Conservation (phyloP, 306 rosid genomes). For the Hippophae gyantsensis region DNA sequence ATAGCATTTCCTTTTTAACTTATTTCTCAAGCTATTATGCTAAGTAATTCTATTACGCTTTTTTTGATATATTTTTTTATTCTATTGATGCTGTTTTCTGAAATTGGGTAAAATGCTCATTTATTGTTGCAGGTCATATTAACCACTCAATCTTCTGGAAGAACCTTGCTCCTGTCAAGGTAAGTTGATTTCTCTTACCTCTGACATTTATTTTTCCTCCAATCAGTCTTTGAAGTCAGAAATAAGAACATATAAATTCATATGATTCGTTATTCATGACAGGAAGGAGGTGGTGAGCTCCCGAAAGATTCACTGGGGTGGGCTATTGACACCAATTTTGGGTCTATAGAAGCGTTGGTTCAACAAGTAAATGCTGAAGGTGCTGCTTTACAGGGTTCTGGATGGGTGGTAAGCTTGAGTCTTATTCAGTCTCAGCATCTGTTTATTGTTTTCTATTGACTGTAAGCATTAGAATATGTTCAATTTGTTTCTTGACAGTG, state of each 20-base stretch:
- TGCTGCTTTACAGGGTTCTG: slow-evolving; percentile 94
- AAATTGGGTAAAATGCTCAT: not conserved
- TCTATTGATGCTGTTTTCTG: not conserved
- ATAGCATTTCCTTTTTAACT: not conserved
- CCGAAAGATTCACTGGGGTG: slow-evolving; percentile 66
- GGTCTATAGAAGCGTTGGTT: slow-evolving; percentile 56
- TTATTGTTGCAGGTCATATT: slow-evolving; percentile 55
- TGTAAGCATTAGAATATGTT: slow-evolving; percentile 8
- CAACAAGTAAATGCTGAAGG: slow-evolving; percentile 72
- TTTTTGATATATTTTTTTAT: not conserved
- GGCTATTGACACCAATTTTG: slow-evolving; percentile 78
- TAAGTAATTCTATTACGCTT: not conserved
- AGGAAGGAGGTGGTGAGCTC: slow-evolving; percentile 97
- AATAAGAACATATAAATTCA: not conserved
- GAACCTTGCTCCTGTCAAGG: slow-evolving; percentile 49
- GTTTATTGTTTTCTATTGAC: slow-evolving; percentile 9
- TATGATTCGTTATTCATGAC: slow-evolving; percentile 16
- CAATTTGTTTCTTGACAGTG: slow-evolving; percentile 48
- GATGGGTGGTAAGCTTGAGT: slow-evolving; percentile 87
- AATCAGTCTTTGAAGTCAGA: not conserved
- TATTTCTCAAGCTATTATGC: not conserved
- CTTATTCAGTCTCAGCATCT: slow-evolving; percentile 11
- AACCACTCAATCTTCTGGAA: slow-evolving; percentile 88
- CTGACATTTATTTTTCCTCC: not conserved
- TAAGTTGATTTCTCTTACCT: slow-evolving; percentile 26